Evolutionary conservation across 2,329 filamentous ascomycete genomes (phyloP).

Genomic region (Neonectria neomacrospora): DNA sequence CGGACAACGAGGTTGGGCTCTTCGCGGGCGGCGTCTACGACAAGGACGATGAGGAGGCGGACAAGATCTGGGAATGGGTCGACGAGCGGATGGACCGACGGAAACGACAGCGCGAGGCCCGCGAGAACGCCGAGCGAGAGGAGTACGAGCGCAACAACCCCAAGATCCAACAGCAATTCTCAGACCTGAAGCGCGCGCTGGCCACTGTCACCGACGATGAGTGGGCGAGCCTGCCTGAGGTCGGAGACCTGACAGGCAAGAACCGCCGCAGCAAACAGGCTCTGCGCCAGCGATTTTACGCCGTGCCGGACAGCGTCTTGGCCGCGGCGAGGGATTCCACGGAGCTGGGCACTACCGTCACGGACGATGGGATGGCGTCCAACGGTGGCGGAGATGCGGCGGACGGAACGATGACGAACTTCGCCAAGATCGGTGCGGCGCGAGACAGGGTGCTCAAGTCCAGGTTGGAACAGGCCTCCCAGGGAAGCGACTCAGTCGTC

Average conservation of each 20-base stretch:
- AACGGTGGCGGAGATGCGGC: conserved; percentile 55
- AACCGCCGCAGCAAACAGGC: conserved; percentile 88
- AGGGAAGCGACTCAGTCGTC: conserved; percentile 72
- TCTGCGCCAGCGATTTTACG: conserved; percentile 87
- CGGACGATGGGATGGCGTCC: conserved; percentile 75
- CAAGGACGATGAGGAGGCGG: conserved; percentile 96
- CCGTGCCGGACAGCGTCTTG: conserved; percentile 94
- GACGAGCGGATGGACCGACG: conserved; percentile 97
- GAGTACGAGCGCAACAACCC: conserved; percentile 98
- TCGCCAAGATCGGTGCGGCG: conserved; percentile 95
- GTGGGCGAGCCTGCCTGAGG: conserved; percentile 94
- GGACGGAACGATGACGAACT: conserved; percentile 97
- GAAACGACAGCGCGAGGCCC: conserved; percentile 91
- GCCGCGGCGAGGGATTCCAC: conserved; percentile 83
- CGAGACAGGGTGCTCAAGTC: conserved; percentile 96
- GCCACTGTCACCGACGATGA: conserved; percentile 92
- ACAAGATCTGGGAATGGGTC: conserved; percentile 93
- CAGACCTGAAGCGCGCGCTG: conserved; percentile 91
- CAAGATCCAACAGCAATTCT: conserved; percentile 98
- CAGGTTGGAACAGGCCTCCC: conserved; percentile 89
- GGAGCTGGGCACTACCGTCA: conserved; percentile 89
- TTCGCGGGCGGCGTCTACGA: conserved; percentile 97
- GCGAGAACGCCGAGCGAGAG: conserved; percentile 89
- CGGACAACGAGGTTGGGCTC: conserved; percentile 94
- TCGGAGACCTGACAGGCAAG: conserved; percentile 95